Conservation (phyloP, 345 rosid species). For the Excoecaria cochinchinensis region DNA sequence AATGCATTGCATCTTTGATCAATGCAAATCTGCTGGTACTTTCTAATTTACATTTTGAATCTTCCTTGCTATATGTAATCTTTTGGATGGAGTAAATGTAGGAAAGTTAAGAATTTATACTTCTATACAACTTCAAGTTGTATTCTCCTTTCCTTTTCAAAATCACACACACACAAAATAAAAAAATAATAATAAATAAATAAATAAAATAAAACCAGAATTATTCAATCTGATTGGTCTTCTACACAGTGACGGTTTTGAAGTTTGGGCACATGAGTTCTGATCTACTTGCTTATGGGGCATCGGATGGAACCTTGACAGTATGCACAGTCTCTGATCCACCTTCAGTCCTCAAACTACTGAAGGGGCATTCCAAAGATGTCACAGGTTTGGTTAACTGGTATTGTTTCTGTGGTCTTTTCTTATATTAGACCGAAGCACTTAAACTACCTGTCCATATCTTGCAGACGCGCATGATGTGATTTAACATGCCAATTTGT, state of each 20-base stretch:
- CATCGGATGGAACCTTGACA: constrained; percentile 88
- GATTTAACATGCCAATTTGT: background rate
- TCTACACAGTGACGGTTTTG: constrained; percentile 76
- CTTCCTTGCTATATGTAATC: background rate
- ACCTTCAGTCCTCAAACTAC: constrained; percentile 60
- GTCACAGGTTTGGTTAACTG: constrained; percentile 97
- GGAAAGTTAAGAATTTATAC: background rate
- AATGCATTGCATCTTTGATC: constrained; percentile 96
- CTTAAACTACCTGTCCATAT: background rate
- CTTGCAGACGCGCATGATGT: background rate
- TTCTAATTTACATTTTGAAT: background rate
- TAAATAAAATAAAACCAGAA: constrained; percentile 4
- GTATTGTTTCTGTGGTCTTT: constrained; percentile 53
- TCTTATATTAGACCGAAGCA: constrained; percentile 22
- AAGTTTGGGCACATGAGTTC: constrained; percentile 98
- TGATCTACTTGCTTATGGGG: constrained; percentile 90
- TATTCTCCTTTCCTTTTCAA: constrained; percentile 1
- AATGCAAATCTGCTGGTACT: constrained; percentile 90
- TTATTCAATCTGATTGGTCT: constrained; percentile 22
- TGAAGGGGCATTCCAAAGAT: constrained; percentile 82
- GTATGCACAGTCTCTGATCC: constrained; percentile 76
- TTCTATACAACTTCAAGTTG: background rate
- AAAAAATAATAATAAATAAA: no score
- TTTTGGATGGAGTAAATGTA: background rate
- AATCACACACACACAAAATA: background rate